Base-by-base conservation (phyloP, 805 yeast genomes). In the Tetrapisispora namnaoensis region DNA sequence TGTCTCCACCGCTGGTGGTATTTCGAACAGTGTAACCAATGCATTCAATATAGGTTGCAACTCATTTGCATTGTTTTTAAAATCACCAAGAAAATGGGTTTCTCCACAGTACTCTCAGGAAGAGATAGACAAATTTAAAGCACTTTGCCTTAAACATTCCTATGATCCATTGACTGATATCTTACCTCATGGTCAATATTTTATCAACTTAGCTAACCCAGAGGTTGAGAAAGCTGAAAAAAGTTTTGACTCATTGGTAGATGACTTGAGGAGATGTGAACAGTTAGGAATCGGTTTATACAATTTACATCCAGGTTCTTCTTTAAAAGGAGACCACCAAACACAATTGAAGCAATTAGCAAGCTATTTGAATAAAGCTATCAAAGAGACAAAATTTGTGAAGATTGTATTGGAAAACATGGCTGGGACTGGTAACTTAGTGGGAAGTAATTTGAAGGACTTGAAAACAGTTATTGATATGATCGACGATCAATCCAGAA, bases 401-500 rank as follows among this genome's bases (percentile, higher is more conserved):
- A 90, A 83, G 59, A 81, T 93, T 41, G 95, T 93, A 13, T 74
- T 93, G 51, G 99, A 93, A 61, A 93, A 91, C 61, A 93, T 93
- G 99, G 96, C 99, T 1, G 99, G 99, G 10, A 95, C 88, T 57
- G 96, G 96, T 2, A 83, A 86, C 53, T 75, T 91, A 51, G 83
- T 93, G 39, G 99, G 98, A 1, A 82, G 91, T 3, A 72, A 77
- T 39, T 68, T 91, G 28, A 79, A 84, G 54, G 98, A 93, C 60
- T 71, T 93, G 44, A 71, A 75, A 28, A 77, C 75, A 21, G 90
- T 93, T 16, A 87, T 93, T 41, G 83, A 78, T 36, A 60, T 79
- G 72, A 77, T 93, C n/a, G 84, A 88, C 1, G 78, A 89, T 60
- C 90, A 90, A 65, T 62, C 68, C 1, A 74, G 99, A 49, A 82